Percentiles rank a stretch among this genome's conserved stretches.
phyloP scores from a whole-genome alignment of 768 basidiomycete genomes.

The Boletus patriciae region DNA sequence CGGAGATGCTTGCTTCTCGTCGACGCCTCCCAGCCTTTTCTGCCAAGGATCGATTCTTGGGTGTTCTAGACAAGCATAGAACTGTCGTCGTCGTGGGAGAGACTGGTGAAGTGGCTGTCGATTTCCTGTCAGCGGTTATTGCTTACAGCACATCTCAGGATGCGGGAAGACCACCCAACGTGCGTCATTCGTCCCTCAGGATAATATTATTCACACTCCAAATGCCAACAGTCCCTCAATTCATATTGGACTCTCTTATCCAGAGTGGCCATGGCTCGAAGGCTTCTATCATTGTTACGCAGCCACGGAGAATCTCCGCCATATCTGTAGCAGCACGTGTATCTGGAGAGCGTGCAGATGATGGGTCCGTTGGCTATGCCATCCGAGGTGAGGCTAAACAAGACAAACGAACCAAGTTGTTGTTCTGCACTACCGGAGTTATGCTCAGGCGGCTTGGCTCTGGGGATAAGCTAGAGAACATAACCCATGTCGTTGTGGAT shows the following conservation, averaged over 20 bases:
- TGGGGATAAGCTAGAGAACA: slow-evolving; percentile 65
- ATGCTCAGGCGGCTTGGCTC: slow-evolving; percentile 74
- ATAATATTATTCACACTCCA: background rate
- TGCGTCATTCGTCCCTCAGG: slow-evolving; percentile 31
- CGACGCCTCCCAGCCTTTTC: slow-evolving; percentile 74
- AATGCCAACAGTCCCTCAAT: slow-evolving; percentile 68
- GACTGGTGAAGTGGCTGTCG: slow-evolving; percentile 53
- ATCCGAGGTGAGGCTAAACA: slow-evolving; percentile 85
- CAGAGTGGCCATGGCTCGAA: slow-evolving; percentile 54
- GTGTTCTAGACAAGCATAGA: slow-evolving; percentile 53
- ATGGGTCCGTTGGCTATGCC: slow-evolving; percentile 82
- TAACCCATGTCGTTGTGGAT: slow-evolving; percentile 88
- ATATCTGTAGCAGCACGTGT: slow-evolving; percentile 88
- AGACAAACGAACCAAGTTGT: slow-evolving; percentile 62
- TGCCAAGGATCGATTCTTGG: slow-evolving; percentile 61
- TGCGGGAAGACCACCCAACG: slow-evolving; percentile 91
- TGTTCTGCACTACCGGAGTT: slow-evolving; percentile 96
- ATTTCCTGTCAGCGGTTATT: background rate
- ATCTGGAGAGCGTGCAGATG: slow-evolving; percentile 72
- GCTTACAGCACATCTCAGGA: slow-evolving; percentile 41
- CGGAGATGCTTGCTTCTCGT: slow-evolving; percentile 54
- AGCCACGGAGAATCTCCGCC: slow-evolving; percentile 87
- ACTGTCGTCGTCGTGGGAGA: slow-evolving; percentile 89
- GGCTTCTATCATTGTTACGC: slow-evolving; percentile 81
- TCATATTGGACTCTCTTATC: slow-evolving; percentile 84